These are phyloP conservation scores for Diatrype stigma DNA, from an alignment of 2,329 filamentous ascomycete species.

Conservation along the genomic window DNA sequence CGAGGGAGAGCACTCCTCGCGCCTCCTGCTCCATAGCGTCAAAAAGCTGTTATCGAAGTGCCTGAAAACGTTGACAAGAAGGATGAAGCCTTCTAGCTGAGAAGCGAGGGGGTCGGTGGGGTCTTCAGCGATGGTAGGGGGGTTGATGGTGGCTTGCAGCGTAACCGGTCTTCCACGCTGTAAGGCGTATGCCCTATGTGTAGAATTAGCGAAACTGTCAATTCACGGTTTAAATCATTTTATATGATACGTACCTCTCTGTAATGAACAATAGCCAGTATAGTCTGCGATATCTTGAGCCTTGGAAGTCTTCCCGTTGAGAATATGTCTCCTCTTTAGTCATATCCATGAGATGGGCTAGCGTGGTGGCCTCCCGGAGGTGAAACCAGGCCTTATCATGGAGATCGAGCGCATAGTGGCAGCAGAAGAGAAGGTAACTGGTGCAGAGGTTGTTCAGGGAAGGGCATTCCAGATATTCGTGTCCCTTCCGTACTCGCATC, in stretches of 20 bases:
- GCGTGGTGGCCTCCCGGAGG: constrained; percentile 70
- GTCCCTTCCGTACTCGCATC: constrained; percentile 58
- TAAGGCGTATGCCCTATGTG: constrained; percentile 62
- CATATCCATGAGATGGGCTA: constrained; percentile 59
- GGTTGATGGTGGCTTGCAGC: constrained; percentile 63
- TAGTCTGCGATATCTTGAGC: constrained; percentile 59
- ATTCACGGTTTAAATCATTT: too few species aligned
- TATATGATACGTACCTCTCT: constrained; percentile 51
- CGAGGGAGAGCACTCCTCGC: constrained; percentile 50
- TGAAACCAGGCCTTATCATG: constrained; percentile 78
- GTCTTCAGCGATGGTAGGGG: constrained; percentile 60
- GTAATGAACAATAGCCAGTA: constrained; percentile 72
- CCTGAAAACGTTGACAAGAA: constrained; percentile 59
- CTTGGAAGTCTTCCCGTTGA: constrained; percentile 55
- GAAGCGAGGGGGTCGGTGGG: constrained; percentile 50
- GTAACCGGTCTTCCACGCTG: constrained; percentile 67
- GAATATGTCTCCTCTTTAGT: constrained; percentile 60
- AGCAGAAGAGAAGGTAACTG: constrained; percentile 76
- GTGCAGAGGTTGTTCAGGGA: constrained; percentile 59
- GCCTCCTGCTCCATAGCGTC: constrained; percentile 63
- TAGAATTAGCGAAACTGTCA: constrained; percentile 5
- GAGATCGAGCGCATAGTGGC: constrained; percentile 65
- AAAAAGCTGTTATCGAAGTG: constrained; percentile 64
- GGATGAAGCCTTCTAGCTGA: constrained; percentile 53
- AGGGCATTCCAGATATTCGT: constrained; percentile 55